phyloP scores from a whole-genome alignment of 2,329 filamentous ascomycete species.

The Epichloe festucae region DNA sequence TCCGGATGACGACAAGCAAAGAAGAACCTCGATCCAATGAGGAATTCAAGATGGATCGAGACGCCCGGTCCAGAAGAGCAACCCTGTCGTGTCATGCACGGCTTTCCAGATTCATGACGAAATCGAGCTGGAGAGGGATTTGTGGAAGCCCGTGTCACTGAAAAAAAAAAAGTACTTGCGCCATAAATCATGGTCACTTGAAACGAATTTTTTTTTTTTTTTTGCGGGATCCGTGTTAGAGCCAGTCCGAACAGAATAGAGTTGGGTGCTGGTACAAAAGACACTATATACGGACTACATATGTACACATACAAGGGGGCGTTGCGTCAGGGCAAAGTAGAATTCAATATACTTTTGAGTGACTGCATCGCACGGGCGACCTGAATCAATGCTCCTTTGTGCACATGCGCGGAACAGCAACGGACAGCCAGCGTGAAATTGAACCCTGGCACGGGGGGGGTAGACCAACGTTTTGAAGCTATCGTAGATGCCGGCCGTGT shows the following conservation, averaged over 20 bases:
- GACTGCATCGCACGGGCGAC: no score
- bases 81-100: not conserved
- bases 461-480: not conserved
- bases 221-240: not conserved
- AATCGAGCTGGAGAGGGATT: no score
- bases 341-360: not conserved
- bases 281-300: not conserved
- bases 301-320: not conserved
- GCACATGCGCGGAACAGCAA: not conserved
- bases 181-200: no score
- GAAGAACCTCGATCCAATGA: not conserved
- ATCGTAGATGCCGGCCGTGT: not conserved
- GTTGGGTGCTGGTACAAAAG: not conserved
- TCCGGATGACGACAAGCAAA: not conserved
- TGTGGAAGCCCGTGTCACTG: no score
- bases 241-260: not conserved
- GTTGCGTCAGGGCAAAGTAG: not conserved
- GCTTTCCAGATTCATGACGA: not conserved
- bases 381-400: not conserved
- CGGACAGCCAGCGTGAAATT: not conserved
- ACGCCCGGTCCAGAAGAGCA: not conserved
- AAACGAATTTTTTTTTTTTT: not conserved
- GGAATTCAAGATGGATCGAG: not conserved
- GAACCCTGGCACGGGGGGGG: not conserved
- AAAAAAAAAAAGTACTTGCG: no score